phyloP scores from a whole-genome alignment of 176 grass and related monocot genomes.

The Eleusine indica region DNA sequence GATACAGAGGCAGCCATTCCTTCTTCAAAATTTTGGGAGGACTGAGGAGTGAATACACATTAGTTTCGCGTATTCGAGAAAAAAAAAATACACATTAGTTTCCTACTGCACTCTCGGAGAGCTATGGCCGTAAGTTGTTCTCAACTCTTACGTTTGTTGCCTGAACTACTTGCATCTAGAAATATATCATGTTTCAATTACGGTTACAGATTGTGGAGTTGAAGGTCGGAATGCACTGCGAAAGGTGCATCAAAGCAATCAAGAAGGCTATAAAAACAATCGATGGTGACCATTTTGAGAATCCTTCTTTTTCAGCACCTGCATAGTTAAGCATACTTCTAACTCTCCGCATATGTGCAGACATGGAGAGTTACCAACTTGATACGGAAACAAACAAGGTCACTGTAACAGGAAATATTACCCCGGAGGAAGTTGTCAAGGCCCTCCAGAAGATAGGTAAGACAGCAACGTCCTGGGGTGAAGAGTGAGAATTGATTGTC shows the following conservation, averaged over 20 bases:
- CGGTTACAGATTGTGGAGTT: constrained; percentile 73
- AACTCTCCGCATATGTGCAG: constrained; percentile 38
- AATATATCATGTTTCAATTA: neutral
- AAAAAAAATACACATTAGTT: neutral
- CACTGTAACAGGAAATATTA: constrained; percentile 86
- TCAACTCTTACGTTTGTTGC: constrained; percentile 24
- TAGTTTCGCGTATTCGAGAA: neutral
- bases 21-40: neutral
- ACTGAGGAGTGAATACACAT: neutral
- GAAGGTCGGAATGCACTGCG: constrained; percentile 96
- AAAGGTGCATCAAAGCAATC: constrained; percentile 91
- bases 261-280: constrained; percentile 95
- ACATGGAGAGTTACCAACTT: constrained; percentile 85
- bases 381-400: constrained; percentile 84
- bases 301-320: neutral
- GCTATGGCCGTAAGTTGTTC: constrained; percentile 69
- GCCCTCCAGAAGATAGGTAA: constrained; percentile 93
- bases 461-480: constrained; percentile 58
- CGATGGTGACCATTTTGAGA: constrained; percentile 46
- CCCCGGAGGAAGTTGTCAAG: constrained; percentile 78
- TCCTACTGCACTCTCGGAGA: constrained; percentile 20
- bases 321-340: neutral
- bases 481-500: constrained; percentile 32
- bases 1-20: neutral
- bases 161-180: neutral